Percentiles rank a stretch among this genome's conserved stretches.
Evolutionary conservation across 1,284 basidiomycete genomes (phyloP).

Genomic region (Cronartium quercuum): DNA sequence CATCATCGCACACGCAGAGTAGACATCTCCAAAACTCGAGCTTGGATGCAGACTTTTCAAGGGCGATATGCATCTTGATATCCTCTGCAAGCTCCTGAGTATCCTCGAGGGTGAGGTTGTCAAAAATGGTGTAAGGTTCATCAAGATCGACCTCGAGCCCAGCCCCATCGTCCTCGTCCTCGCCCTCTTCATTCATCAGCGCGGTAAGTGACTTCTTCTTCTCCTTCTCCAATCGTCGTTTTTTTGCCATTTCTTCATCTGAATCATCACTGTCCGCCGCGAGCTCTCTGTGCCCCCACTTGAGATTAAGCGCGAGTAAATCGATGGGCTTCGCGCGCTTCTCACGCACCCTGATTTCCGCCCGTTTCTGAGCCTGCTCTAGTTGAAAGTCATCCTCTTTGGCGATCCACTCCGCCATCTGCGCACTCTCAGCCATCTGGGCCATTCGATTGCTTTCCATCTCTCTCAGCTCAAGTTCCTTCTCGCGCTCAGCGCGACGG

Average conservation of each 20-base stretch:
- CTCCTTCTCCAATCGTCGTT: slow-evolving; percentile 38
- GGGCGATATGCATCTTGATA: slow-evolving; percentile 80
- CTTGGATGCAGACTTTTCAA: slow-evolving; percentile 77
- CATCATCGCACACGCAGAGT: slow-evolving; percentile 92
- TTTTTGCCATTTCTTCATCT: slow-evolving; percentile 31
- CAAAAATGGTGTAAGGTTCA: slow-evolving; percentile 94
- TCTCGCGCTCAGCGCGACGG: slow-evolving; percentile 83
- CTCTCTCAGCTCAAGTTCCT: slow-evolving; percentile 75
- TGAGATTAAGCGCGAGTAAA: slow-evolving; percentile 84
- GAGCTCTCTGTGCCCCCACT: slow-evolving; percentile 55
- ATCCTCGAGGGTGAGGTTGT: slow-evolving; percentile 78
- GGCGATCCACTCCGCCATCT: slow-evolving; percentile 95
- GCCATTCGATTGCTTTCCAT: slow-evolving; percentile 86
- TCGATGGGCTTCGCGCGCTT: slow-evolving; percentile 93
- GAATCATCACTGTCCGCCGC: slow-evolving; percentile 44
- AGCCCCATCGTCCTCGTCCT: slow-evolving; percentile 68
- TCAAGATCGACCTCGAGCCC: slow-evolving; percentile 96
- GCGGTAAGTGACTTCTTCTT: slow-evolving; percentile 48
- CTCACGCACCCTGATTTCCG: slow-evolving; percentile 88
- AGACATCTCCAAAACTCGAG: slow-evolving; percentile 99
- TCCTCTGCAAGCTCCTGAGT: slow-evolving; percentile 89
- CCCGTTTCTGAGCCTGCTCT: slow-evolving; percentile 82
- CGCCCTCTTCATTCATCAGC: slow-evolving; percentile 52
- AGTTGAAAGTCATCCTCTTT: slow-evolving; percentile 97
- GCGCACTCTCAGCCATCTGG: slow-evolving; percentile 80